Percentiles rank a stretch among this genome's conserved stretches.
These are phyloP conservation scores for Fusarium euwallaceae DNA, from an alignment of 2,329 filamentous ascomycete species.

Conservation along the genomic window DNA sequence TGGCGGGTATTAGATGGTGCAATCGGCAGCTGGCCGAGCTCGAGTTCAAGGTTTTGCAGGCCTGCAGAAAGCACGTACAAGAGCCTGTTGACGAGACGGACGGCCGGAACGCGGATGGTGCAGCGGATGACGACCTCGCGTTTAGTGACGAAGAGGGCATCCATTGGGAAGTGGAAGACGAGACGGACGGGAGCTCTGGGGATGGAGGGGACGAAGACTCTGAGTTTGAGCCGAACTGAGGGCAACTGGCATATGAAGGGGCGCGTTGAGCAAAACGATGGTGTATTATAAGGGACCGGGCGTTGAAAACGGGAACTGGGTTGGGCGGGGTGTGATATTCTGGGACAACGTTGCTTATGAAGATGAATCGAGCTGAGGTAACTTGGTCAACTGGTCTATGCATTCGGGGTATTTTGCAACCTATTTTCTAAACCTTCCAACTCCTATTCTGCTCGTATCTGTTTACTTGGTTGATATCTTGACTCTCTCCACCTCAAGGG, in stretches of 20 bases:
- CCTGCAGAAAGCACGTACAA: conserved; percentile 27
- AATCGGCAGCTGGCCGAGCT: conserved; percentile 9
- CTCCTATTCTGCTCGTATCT: neutral
- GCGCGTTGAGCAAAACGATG: neutral
- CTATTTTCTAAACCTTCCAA: conserved; percentile 20
- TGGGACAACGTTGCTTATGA: conserved; percentile 1
- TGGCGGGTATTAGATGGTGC: neutral
- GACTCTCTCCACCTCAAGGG: conserved; percentile 80
- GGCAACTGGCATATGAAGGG: neutral
- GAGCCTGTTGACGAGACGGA: neutral
- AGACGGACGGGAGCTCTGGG: neutral
- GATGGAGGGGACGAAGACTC: conserved; percentile 14
- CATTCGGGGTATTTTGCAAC: conserved; percentile 35
- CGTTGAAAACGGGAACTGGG: neutral
- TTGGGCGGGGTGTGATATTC: neutral
- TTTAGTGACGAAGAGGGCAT: neutral
- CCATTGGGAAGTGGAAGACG: neutral
- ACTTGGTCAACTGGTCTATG: conserved; percentile 5
- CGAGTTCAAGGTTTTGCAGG: conserved; percentile 13
- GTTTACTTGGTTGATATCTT: conserved; percentile 60
- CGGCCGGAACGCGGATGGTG: neutral
- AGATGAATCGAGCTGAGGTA: conserved; percentile 10
- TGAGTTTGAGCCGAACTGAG: conserved; percentile 23
- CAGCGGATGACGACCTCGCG: neutral
- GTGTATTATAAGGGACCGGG: neutral